Evolutionary conservation across 495 filamentous ascomycete genomes (phyloP).

Genomic region (Penicillium atrosanguineum): DNA sequence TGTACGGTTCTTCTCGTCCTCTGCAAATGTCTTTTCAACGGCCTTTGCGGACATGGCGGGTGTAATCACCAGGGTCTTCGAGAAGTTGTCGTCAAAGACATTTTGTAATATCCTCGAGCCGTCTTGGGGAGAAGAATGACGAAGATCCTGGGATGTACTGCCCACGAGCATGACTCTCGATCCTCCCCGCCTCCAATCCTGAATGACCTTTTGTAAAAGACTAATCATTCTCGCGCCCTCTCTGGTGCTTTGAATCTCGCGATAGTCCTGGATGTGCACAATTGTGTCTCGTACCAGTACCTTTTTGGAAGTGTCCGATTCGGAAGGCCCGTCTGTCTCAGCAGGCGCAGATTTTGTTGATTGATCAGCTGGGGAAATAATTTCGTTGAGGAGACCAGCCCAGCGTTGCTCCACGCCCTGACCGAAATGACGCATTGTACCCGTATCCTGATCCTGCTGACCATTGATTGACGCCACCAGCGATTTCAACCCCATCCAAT

Average conservation of each 20-base stretch:
- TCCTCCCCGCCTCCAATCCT: slow-evolving; percentile 64
- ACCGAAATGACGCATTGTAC: slow-evolving; percentile 10
- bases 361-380: slow-evolving; percentile 29
- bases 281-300: slow-evolving; percentile 50
- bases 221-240: slow-evolving; percentile 62
- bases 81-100: slow-evolving; percentile 49
- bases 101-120: slow-evolving; percentile 50
- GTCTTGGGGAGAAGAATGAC: slow-evolving; percentile 23
- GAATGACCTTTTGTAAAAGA: slow-evolving; percentile 67
- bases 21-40: slow-evolving; percentile 37
- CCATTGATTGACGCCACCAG: slow-evolving; percentile 38
- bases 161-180: slow-evolving; percentile 76
- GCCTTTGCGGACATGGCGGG: slow-evolving; percentile 35
- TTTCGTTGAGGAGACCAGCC: slow-evolving; percentile 35
- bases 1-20: slow-evolving; percentile 50
- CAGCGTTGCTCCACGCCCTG: slow-evolving; percentile 32
- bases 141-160: slow-evolving; percentile 46
- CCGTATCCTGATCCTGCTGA: slow-evolving; percentile 23
- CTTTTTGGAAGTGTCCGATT: slow-evolving; percentile 9
- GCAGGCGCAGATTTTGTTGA: slow-evolving; percentile 4
- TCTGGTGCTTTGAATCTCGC: slow-evolving; percentile 62
- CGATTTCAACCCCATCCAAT: slow-evolving; percentile 35
- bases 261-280: slow-evolving; percentile 77
- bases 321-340: slow-evolving; percentile 11
- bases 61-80: slow-evolving; percentile 50